These are phyloP conservation scores for Xerocomus nothofagi DNA, from an alignment of 1,284 basidiomycete genomes.

Conservation along the genomic window DNA sequence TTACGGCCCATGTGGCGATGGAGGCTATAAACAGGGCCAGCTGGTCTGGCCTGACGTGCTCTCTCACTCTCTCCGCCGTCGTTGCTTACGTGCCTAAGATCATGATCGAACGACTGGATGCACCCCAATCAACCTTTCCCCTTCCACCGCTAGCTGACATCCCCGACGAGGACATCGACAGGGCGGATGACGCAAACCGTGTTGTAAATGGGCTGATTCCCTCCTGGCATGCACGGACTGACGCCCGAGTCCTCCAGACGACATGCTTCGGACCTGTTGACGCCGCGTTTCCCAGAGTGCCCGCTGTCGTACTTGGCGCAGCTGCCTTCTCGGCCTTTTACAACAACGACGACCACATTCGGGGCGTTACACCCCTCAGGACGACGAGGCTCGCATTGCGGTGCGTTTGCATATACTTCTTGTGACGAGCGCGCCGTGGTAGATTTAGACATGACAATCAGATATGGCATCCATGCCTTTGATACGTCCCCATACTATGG, in stretches of 20 bases:
- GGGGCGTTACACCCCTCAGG: constrained; percentile 62
- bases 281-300: constrained; percentile 44
- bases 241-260: constrained; percentile 14
- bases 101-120: constrained; percentile 46
- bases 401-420: constrained; percentile 39
- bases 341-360: constrained; percentile 62
- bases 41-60: neutral
- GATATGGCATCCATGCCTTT: constrained; percentile 88
- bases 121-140: constrained; percentile 42
- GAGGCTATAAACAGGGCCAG: neutral
- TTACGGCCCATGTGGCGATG: constrained; percentile 18
- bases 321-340: constrained; percentile 77
- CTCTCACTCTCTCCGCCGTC: neutral
- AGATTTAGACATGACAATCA: constrained; percentile 29
- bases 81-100: neutral
- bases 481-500: constrained; percentile 92
- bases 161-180: constrained; percentile 52
- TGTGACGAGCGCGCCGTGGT: neutral
- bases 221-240: constrained; percentile 1
- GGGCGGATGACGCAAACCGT: constrained; percentile 38
- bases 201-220: constrained; percentile 13
- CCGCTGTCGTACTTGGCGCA: constrained; percentile 63
- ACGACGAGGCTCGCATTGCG: constrained; percentile 79
- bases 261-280: constrained; percentile 30
- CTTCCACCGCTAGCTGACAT: constrained; percentile 43